Conservation (phyloP, 2,329 filamentous ascomycete species). For the Exophiala dermatitidis region DNA sequence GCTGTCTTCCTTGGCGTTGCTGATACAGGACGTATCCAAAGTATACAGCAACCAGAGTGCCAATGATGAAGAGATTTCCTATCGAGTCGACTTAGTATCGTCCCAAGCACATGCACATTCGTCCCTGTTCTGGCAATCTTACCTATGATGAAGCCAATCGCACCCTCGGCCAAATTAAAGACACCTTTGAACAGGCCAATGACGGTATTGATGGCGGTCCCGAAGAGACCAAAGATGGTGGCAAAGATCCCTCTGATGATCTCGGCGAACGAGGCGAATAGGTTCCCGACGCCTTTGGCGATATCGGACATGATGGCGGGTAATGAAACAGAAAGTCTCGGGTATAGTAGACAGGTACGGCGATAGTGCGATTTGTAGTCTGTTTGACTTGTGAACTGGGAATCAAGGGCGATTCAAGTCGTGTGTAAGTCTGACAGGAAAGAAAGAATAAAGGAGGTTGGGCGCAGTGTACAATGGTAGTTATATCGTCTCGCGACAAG, state of each 20-base stretch:
- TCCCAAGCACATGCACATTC: neutral
- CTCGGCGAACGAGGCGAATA: constrained; percentile 17
- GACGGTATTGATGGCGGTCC: constrained; percentile 19
- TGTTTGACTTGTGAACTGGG: too few relatives aligned
- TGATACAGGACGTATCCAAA: constrained; percentile 21
- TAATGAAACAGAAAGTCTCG: neutral
- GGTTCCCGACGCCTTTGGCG: constrained; percentile 15
- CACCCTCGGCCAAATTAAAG: constrained; percentile 21
- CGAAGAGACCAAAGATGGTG: constrained; percentile 11
- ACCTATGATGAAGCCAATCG: constrained; percentile 22
- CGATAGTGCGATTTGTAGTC: neutral
- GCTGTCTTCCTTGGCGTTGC: constrained; percentile 21
- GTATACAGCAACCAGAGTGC: constrained; percentile 16
- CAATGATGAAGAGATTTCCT: constrained; percentile 22
- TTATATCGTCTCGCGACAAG: too few relatives aligned
- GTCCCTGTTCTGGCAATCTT: neutral
- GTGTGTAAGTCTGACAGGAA: too few relatives aligned
- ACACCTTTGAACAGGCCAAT: constrained; percentile 20
- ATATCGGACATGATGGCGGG: constrained; percentile 20
- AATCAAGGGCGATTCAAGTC: too few relatives aligned
- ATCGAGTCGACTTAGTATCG: neutral
- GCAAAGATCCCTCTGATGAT: constrained; percentile 21
- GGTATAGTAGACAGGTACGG: neutral
- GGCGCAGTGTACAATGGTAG: too few relatives aligned
- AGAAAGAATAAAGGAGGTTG: too few relatives aligned